Evolutionary conservation across 345 rosid genomes (phyloP), one percentile per base, ranked within the genome.

Genomic region (Lepidium africanum): DNA sequence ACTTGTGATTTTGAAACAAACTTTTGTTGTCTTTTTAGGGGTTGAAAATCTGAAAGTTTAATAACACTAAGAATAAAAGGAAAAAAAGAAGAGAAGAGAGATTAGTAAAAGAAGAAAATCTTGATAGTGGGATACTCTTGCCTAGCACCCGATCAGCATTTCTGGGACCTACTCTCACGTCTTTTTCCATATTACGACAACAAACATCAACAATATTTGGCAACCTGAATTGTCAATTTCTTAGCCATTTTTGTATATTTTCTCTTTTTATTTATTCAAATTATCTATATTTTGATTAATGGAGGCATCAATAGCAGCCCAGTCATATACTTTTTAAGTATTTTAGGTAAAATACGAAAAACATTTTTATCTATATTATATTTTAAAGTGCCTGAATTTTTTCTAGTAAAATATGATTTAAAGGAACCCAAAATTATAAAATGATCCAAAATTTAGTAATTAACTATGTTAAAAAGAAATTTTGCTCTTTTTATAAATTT

Each of bases 101-200:
- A 72, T 46, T 48, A 30, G 65, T 54, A 43, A 6, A 33, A 80
- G 33, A 59, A 41, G 75, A 76, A 71, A 19, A 61, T 52, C 76
- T 68, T 81, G 63, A 27, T 4, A 67, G 84, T 82, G 83, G 87
- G 90, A 90, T 90, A 77, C 81, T 85, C 81, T 74, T 87, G 85
- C 80, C 88, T 67, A 40, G 43, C 78, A 67, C 63, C 73, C 64
- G 80, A 73, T 81, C 65, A 57, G 80, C 90, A 83, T 78, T 23
- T 27, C 67, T 82, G 78, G 82, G 78, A 72, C 79, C 89, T 77
- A 71, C 77, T 50, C 76, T 71, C 63, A 74, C 65, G 74, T 82
- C 77, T 80, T 27, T 63, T 70, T 49, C 69, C 33, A 21, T 73
- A 65, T 10, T 32, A 36, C 30, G 51, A 72, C 70, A 72, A 72